Conservation (phyloP, 169 alveolate species). For the Eimeria necatrix region DNA sequence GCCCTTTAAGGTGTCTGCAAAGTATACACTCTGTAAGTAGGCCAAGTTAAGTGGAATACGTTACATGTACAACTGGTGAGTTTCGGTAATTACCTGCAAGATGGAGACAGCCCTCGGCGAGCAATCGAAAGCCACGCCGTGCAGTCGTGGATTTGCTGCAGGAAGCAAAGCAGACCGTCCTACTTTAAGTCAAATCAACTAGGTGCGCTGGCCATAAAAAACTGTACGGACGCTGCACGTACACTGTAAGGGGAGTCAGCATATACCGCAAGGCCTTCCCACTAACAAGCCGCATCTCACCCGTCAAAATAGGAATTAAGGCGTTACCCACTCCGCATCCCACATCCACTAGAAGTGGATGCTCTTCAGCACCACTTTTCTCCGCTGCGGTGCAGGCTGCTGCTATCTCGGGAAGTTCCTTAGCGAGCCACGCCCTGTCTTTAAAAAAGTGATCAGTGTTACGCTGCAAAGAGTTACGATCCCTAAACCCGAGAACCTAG, state of each 20-base stretch:
- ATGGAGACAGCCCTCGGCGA: slow-evolving; percentile 93
- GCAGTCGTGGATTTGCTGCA: slow-evolving; percentile 80
- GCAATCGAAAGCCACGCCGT: slow-evolving; percentile 94
- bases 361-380: background rate
- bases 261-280: too few relatives aligned
- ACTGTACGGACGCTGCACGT: too few relatives aligned
- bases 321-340: slow-evolving; percentile 99
- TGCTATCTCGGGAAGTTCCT: slow-evolving; percentile 90
- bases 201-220: too few relatives aligned
- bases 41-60: background rate
- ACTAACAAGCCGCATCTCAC: background rate
- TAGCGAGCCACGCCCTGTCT: slow-evolving; percentile 94
- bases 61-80: background rate
- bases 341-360: slow-evolving; percentile 88
- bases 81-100: slow-evolving; percentile 12
- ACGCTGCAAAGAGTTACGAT: slow-evolving; percentile 71
- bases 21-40: too few relatives aligned
- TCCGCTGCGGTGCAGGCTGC: slow-evolving; percentile 1
- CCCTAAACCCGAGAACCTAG: background rate
- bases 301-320: slow-evolving; percentile 90
- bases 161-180: background rate
- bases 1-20: too few relatives aligned
- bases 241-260: too few relatives aligned
- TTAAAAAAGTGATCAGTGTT: slow-evolving; percentile 93
- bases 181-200: background rate